A percentile compares a stretch with the other conserved stretches of the same genome.
Conservation (phyloP, 2,329 filamentous ascomycete genomes). For the Polytolypa hystricis region DNA sequence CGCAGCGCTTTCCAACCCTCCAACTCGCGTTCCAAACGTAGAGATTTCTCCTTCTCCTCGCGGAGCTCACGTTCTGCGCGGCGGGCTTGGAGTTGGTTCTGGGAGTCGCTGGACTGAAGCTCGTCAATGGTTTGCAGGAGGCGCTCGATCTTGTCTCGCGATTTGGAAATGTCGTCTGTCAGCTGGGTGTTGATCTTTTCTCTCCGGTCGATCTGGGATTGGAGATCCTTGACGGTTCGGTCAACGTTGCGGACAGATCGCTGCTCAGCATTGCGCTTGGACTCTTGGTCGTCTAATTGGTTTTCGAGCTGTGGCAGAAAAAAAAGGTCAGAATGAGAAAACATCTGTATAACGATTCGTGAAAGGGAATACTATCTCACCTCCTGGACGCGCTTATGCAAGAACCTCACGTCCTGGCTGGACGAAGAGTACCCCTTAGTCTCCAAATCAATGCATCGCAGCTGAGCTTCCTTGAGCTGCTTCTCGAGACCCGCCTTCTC, state of each 20-base stretch:
- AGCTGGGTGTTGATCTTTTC: constrained; percentile 77
- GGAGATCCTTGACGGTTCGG: constrained; percentile 84
- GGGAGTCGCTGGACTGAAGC: constrained; percentile 75
- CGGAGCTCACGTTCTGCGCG: constrained; percentile 81
- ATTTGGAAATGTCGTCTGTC: constrained; percentile 69
- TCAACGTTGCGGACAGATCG: constrained; percentile 87
- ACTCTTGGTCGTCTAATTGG: constrained; percentile 74
- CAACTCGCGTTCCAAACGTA: constrained; percentile 77
- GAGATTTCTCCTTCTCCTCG: constrained; percentile 72
- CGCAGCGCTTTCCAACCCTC: constrained; percentile 67
- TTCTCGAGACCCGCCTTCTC: constrained; percentile 88
- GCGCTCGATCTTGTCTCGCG: constrained; percentile 83
- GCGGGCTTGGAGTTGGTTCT: constrained; percentile 67
- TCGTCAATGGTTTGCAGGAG: constrained; percentile 88
- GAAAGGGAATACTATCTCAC: constrained; percentile 43
- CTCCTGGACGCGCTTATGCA: constrained; percentile 91
- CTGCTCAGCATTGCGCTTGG: constrained; percentile 65
- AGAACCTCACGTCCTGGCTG: constrained; percentile 88
- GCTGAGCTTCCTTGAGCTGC: constrained; percentile 76
- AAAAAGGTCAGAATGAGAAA: constrained; percentile 10
- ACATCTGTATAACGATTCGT: too few relatives aligned
- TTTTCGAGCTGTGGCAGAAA: constrained; percentile 66
- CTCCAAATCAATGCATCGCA: constrained; percentile 83
- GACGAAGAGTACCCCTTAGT: constrained; percentile 93
- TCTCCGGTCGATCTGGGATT: constrained; percentile 82